Percentiles rank a stretch among this genome's conserved stretches.
These are phyloP conservation scores for Spathaspora boniae DNA, from an alignment of 805 yeast genomes.

Conservation along the genomic window DNA sequence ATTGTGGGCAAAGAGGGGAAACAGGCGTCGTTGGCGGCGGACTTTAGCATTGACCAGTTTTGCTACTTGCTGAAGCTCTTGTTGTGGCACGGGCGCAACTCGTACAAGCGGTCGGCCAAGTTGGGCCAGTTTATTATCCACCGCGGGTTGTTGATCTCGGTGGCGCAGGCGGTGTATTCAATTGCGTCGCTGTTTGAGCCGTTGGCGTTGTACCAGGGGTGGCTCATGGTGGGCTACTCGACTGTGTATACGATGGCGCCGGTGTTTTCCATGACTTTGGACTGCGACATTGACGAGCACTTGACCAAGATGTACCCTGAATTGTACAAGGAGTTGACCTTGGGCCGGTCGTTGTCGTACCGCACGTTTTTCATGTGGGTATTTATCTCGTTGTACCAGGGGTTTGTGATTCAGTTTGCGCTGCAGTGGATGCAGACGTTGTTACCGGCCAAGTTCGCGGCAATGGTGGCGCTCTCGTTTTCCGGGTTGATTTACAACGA, in stretches of 20 bases:
- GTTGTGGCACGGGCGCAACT: slow-evolving; percentile 97
- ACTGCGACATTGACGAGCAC: slow-evolving; percentile 85
- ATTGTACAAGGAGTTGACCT: slow-evolving; percentile 85
- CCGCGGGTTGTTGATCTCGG: slow-evolving; percentile 89
- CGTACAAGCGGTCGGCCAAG: slow-evolving; percentile 93
- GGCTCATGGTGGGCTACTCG: slow-evolving; percentile 98
- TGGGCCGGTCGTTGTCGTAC: slow-evolving; percentile 82
- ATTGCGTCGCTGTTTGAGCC: slow-evolving; percentile 88
- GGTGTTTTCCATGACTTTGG: slow-evolving; percentile 87
- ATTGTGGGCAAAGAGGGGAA: slow-evolving; percentile 98
- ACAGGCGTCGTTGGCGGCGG: slow-evolving; percentile 97
- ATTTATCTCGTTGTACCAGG: slow-evolving; percentile 85
- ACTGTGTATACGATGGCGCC: slow-evolving; percentile 98
- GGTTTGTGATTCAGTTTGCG: slow-evolving; percentile 75
- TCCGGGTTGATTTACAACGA: slow-evolving; percentile 80
- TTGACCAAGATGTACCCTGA: slow-evolving; percentile 92
- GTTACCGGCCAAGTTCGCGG: slow-evolving; percentile 47
- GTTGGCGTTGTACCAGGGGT: slow-evolving; percentile 89
- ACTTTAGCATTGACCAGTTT: slow-evolving; percentile 89
- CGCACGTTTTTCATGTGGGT: slow-evolving; percentile 91
- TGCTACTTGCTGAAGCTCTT: slow-evolving; percentile 81
- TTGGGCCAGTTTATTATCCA: slow-evolving; percentile 95
- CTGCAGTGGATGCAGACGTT: slow-evolving; percentile 76
- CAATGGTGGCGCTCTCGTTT: slow-evolving; percentile 85
- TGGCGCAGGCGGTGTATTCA: slow-evolving; percentile 92